These are phyloP conservation scores for Cyberlindnera euphorbiiphila DNA, from an alignment of 805 yeast species.

Conservation along the genomic window DNA sequence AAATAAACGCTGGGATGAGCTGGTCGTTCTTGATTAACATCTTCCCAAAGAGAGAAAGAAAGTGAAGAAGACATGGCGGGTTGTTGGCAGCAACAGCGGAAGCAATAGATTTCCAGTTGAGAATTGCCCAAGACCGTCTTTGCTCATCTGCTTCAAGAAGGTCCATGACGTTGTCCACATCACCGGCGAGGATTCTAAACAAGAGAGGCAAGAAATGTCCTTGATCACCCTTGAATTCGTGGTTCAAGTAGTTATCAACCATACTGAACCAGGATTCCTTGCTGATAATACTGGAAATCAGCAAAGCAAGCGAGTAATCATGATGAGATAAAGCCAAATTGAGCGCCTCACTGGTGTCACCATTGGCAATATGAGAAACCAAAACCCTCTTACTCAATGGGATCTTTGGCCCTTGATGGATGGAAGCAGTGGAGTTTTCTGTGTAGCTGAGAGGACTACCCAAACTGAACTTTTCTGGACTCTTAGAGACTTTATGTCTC, in stretches of 20 bases:
- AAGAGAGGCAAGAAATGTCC: conserved; percentile 47
- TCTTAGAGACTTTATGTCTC: conserved; percentile 22
- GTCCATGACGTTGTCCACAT: conserved; percentile 47
- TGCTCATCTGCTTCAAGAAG: conserved; percentile 39
- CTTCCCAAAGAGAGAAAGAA: conserved; percentile 48
- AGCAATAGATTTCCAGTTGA: conserved; percentile 49
- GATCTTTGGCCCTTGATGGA: conserved; percentile 20
- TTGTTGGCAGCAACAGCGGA: conserved; percentile 37
- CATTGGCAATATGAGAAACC: conserved; percentile 63
- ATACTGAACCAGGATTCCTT: conserved; percentile 55
- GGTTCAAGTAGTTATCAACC: conserved; percentile 53
- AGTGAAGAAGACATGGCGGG: conserved; percentile 33
- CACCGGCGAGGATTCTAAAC: conserved; percentile 63
- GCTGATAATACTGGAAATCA: conserved; percentile 65
- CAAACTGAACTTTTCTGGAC: conserved; percentile 17
- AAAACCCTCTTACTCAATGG: conserved; percentile 26
- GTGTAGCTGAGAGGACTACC: conserved; percentile 22
- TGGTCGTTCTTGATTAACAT: conserved; percentile 37
- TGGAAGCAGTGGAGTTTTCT: conserved; percentile 7
- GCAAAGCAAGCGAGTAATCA: conserved; percentile 75
- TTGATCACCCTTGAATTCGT: conserved; percentile 40
- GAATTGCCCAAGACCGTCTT: conserved; percentile 46
- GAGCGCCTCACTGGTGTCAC: conserved; percentile 66
- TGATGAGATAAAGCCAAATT: conserved; percentile 54
- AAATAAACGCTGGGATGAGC: conserved; percentile 38